Evolutionary conservation across 345 rosid species (phyloP).

Genomic region (Capsella bursapastoris): DNA sequence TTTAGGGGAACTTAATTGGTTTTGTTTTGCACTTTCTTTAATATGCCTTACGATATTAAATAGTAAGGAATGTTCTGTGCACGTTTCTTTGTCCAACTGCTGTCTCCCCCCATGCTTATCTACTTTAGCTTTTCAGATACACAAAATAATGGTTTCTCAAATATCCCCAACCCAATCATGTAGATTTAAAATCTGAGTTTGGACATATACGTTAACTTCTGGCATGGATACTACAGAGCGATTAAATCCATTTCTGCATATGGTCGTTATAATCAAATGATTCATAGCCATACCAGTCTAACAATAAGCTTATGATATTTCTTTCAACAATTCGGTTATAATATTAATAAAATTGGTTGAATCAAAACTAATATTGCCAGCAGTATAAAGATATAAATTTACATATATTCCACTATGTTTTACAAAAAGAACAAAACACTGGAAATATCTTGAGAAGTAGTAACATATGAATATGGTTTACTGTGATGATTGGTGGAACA

Average conservation of each 20-base stretch:
- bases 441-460: constrained; percentile 31
- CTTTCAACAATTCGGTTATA: neutral
- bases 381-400: neutral
- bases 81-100: constrained; percentile 36
- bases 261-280: neutral
- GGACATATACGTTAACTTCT: constrained; percentile 5
- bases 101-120: constrained; percentile 38
- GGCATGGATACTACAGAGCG: constrained; percentile 8
- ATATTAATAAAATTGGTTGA: neutral
- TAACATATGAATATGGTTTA: constrained; percentile 17
- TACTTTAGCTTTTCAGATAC: constrained; percentile 1
- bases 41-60: constrained; percentile 1
- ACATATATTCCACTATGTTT: neutral
- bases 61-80: constrained; percentile 34
- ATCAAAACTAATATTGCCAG: neutral
- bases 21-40: constrained; percentile 8
- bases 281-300: neutral
- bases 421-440: neutral
- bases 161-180: constrained; percentile 17
- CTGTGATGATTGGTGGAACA: constrained; percentile 28
- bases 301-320: neutral
- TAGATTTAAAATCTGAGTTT: constrained; percentile 14
- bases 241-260: neutral
- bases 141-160: neutral
- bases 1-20: constrained; percentile 5